A percentile compares a stretch with the other conserved stretches of the same genome.
These are phyloP conservation scores for Metschnikowia gruessii DNA, from an alignment of 805 yeast genomes.

Conservation along the genomic window DNA sequence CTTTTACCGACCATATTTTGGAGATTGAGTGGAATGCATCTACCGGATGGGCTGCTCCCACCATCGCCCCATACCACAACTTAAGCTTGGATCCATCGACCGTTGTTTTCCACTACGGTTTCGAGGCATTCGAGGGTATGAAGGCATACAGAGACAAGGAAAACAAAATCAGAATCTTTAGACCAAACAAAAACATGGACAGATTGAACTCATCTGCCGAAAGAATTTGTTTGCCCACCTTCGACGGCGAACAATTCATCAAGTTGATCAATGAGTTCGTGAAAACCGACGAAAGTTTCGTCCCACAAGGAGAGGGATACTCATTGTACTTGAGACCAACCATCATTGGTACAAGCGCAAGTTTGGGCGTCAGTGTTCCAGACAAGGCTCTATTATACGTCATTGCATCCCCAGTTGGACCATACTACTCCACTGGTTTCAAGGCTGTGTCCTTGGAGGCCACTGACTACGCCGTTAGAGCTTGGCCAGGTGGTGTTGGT, in stretches of 20 bases:
- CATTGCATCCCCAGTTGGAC: slow-evolving; percentile 95
- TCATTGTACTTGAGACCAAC: slow-evolving; percentile 94
- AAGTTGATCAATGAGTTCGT: slow-evolving; percentile 75
- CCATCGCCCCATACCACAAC: slow-evolving; percentile 80
- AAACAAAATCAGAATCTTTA: slow-evolving; percentile 71
- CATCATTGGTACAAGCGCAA: slow-evolving; percentile 86
- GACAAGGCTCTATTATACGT: slow-evolving; percentile 77
- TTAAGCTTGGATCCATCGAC: slow-evolving; percentile 81
- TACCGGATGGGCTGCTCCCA: slow-evolving; percentile 87
- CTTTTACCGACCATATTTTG: slow-evolving; percentile 87
- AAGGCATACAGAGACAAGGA: slow-evolving; percentile 72
- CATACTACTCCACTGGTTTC: slow-evolving; percentile 85
- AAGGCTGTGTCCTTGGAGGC: slow-evolving; percentile 94
- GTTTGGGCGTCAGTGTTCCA: slow-evolving; percentile 85
- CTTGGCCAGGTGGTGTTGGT: slow-evolving; percentile 99
- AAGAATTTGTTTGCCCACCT: slow-evolving; percentile 85
- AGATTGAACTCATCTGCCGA: slow-evolving; percentile 88
- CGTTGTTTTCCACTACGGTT: slow-evolving; percentile 90
- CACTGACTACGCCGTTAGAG: slow-evolving; percentile 93
- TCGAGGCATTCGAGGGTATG: slow-evolving; percentile 93
- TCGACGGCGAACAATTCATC: slow-evolving; percentile 74
- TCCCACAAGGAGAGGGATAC: slow-evolving; percentile 85
- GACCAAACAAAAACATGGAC: slow-evolving; percentile 88
- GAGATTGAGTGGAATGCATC: slow-evolving; percentile 76
- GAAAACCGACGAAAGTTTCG: slow-evolving; percentile 68